Evolutionary conservation across 1,139 yeast genomes (phyloP).

Genomic region (Trichomonascaceae sp.): DNA sequence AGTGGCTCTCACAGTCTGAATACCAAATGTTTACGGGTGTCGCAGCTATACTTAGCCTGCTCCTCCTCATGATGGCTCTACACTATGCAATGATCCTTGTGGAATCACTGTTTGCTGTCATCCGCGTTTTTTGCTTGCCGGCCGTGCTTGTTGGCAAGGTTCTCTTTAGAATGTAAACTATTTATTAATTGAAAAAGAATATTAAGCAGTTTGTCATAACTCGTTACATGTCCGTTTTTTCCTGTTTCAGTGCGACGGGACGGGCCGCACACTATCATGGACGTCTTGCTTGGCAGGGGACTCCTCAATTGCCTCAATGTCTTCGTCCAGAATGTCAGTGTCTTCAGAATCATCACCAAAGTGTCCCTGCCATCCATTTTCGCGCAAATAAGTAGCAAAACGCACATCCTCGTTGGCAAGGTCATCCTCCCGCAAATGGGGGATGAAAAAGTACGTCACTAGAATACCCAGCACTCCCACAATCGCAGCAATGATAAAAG

Average conservation of each 20-base stretch:
- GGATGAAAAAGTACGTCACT: constrained; percentile 49
- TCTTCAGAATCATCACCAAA: constrained; percentile 30
- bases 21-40: background rate
- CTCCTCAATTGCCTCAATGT: no score
- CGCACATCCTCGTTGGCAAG: constrained; percentile 51
- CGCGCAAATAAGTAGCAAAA: constrained; percentile 47
- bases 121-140: background rate
- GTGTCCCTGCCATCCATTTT: constrained; percentile 54
- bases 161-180: background rate
- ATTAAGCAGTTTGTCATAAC: no score
- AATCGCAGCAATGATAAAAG: constrained; percentile 52
- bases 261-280: no score
- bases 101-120: background rate
- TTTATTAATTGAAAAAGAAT: no score
- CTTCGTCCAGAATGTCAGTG: no score
- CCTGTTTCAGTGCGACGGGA: no score
- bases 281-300: no score
- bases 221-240: no score
- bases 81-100: background rate
- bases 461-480: constrained; percentile 56
- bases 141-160: background rate
- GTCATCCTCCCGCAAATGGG: constrained; percentile 64
- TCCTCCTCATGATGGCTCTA: background rate
- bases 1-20: background rate
- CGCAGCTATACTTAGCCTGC: background rate